Base-by-base conservation (phyloP, 129 eudicot species). In the Pittosporum tobira region DNA sequence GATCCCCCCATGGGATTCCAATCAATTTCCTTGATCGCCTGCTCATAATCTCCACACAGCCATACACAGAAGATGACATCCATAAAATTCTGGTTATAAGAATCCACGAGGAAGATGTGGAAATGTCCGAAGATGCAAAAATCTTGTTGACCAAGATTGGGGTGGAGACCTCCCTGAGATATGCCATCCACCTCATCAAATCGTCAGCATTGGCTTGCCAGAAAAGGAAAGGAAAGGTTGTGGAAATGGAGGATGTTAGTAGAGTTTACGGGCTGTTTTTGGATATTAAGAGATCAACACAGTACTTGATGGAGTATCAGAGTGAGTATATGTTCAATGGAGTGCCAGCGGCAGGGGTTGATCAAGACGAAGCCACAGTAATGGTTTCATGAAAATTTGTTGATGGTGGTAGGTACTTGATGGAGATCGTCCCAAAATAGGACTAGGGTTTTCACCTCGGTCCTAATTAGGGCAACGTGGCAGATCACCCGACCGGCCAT, bases 1-100 rank as follows among this genome's bases (percentile, higher is more conserved):
- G 65, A 51, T 88, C 96, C 4, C 96, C 96, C 13, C 96, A 88
- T 16, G 96, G 96, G 20, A 88, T 88, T 19, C 96, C 96, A 7
- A 79, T 88, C 3, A 94, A 88, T 59, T 79, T 88, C 48, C 73
- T 88, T 13, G 96, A 88, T 34, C 90, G 96, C 23, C 74, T 88
- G 27, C 94, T 88, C 57, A 84, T 88, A 54, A 88, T 88, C 56
- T 74, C 87, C 1, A 88, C 96, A 3, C 84, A 84, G 51, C 96
- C 96, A 8, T 88, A 88, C 68, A 64, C 85, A 0, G 77, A 78
- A 48, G 96, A 88, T 2, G 96, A 88, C 9, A 81, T 84, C 2
- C 84, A 80, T 30, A 81, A 84, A 67, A 88, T 88, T 50, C 61
- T 88, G 55, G 88, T 84, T 69, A 88, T 88, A 29, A 66, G 96